phyloP scores from a whole-genome alignment of 257 asterid genomes.

The Nicotiana sylvestris region DNA sequence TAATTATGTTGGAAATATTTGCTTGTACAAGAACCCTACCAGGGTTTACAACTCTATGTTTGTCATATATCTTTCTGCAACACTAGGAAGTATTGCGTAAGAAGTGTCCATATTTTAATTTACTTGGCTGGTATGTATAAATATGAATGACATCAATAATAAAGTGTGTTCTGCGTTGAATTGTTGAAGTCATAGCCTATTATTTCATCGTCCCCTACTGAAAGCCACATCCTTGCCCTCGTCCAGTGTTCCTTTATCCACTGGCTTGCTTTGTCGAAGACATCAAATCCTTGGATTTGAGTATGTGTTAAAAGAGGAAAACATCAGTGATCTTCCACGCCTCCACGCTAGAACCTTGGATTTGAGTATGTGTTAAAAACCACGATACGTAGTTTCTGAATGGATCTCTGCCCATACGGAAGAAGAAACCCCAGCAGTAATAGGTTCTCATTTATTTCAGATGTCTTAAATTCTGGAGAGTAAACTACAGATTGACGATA shows the following conservation, averaged over 20 bases:
- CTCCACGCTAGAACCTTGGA: neutral
- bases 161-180: neutral
- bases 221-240: neutral
- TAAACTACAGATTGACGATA: neutral
- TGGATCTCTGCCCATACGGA: neutral
- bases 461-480: neutral
- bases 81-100: neutral
- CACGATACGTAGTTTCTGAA: neutral
- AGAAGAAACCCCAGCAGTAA: neutral
- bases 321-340: too few relatives aligned
- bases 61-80: neutral
- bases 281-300: neutral
- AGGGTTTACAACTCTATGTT: neutral
- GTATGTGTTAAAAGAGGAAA: neutral
- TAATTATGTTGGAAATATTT: neutral
- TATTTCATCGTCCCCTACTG: neutral
- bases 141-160: neutral
- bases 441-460: neutral
- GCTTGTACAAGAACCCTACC: neutral
- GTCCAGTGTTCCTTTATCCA: neutral
- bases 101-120: neutral
- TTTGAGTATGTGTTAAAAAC: neutral
- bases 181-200: neutral
- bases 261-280: neutral
- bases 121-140: neutral